Evolutionary conservation across 768 basidiomycete species (phyloP).

Genomic region (Hygrophoropsis aurantiaca): DNA sequence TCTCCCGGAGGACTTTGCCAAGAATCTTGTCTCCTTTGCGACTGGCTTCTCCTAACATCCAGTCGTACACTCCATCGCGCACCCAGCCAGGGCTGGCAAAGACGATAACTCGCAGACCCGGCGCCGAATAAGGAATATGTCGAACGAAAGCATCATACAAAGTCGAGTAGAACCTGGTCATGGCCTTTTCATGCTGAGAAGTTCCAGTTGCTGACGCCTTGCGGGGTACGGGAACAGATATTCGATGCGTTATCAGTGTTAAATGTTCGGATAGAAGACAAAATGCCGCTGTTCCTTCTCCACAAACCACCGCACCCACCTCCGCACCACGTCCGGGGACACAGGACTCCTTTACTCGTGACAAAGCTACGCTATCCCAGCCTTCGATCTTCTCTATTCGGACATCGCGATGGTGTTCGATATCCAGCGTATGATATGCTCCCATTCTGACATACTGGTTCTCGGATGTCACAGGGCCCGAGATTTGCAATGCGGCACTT

Average conservation of each 20-base stretch:
- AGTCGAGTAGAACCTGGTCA: constrained; percentile 78
- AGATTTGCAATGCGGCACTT: constrained; percentile 74
- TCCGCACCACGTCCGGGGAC: constrained; percentile 95
- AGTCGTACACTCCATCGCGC: constrained; percentile 82
- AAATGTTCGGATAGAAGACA: constrained; percentile 96
- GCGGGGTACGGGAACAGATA: constrained; percentile 86
- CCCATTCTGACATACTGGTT: constrained; percentile 90
- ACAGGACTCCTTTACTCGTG: constrained; percentile 84
- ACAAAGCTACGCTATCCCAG: constrained; percentile 89
- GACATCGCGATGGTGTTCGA: constrained; percentile 89
- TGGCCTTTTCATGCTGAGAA: constrained; percentile 90
- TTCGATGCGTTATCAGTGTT: constrained; percentile 89
- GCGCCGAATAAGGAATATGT: constrained; percentile 82
- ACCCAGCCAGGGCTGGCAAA: constrained; percentile 98
- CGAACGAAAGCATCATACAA: constrained; percentile 86
- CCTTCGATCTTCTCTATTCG: constrained; percentile 83
- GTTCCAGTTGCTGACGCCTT: constrained; percentile 82
- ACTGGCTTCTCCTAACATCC: constrained; percentile 79
- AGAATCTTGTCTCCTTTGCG: constrained; percentile 80
- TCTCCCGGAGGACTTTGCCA: constrained; percentile 72
- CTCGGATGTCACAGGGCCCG: constrained; percentile 83
- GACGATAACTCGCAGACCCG: constrained; percentile 81
- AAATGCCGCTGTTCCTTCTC: constrained; percentile 93
- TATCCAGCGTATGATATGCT: constrained; percentile 91
- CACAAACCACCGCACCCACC: constrained; percentile 92